A percentile compares a stretch with the other conserved stretches of the same genome.
phyloP scores from a whole-genome alignment of 495 filamentous ascomycete species.

The Neurospora sp. region DNA sequence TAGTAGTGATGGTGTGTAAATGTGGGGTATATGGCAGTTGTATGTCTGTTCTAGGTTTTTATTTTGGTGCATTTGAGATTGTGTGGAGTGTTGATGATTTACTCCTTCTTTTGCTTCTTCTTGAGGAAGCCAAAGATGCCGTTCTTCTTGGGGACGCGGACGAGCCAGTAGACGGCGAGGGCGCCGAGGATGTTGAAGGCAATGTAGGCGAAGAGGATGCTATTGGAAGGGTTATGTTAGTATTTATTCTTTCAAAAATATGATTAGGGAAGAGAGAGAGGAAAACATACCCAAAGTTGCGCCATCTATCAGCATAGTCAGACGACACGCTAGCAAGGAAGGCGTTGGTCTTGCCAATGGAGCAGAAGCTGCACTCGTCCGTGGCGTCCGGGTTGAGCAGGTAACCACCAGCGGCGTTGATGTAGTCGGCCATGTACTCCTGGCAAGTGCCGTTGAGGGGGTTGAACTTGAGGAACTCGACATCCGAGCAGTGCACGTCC shows the following conservation, averaged over 20 bases:
- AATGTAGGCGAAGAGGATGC: conserved; percentile 54
- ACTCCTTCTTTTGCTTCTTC: conserved; percentile 20
- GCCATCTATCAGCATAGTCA: conserved; percentile 50
- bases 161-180: conserved; percentile 67
- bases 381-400: conserved; percentile 43
- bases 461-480: conserved; percentile 48
- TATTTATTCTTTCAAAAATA: neutral
- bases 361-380: conserved; percentile 51
- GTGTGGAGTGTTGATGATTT: neutral
- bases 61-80: neutral
- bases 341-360: conserved; percentile 47
- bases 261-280: neutral
- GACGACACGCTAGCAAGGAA: conserved; percentile 45
- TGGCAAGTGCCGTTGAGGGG: conserved; percentile 44
- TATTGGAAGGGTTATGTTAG: conserved; percentile 14
- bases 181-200: conserved; percentile 70
- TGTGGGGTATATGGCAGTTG: neutral
- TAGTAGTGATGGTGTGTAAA: neutral
- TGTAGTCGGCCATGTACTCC: conserved; percentile 48
- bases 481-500: conserved; percentile 45
- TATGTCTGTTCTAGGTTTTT: neutral
- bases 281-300: conserved; percentile 51
- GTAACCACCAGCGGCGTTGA: conserved; percentile 34
- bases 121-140: conserved; percentile 6
- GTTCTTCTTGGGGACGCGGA: conserved; percentile 62